Percentiles rank a stretch among this genome's conserved stretches.
Evolutionary conservation across 306 rosid species (phyloP).

Genomic region (Lupinus albus): DNA sequence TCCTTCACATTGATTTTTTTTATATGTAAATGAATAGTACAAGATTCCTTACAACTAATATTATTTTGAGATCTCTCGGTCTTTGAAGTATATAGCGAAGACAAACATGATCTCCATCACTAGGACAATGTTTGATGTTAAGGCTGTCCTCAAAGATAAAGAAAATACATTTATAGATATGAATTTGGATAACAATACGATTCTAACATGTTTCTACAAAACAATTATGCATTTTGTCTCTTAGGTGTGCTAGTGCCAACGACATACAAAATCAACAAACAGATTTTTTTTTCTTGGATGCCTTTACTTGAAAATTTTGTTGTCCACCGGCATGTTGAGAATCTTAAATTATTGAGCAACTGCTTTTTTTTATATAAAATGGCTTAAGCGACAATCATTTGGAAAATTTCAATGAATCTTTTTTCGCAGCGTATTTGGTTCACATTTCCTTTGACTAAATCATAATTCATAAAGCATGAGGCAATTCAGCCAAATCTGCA

Average conservation of each 20-base stretch:
- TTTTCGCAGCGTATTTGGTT: constrained; percentile 25
- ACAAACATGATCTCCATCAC: constrained; percentile 42
- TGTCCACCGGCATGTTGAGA: constrained; percentile 44
- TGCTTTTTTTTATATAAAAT: neutral
- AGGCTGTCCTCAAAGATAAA: constrained; percentile 16
- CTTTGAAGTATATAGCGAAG: constrained; percentile 29
- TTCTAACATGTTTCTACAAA: constrained; percentile 40
- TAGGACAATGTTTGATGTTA: constrained; percentile 39
- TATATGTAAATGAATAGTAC: constrained; percentile 42
- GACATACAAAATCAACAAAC: constrained; percentile 17
- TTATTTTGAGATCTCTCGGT: constrained; percentile 19
- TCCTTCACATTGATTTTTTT: constrained; percentile 22
- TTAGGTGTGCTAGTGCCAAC: constrained; percentile 28
- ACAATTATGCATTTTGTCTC: constrained; percentile 43
- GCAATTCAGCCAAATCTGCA: constrained; percentile 7
- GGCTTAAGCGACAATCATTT: constrained; percentile 20
- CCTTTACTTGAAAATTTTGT: constrained; percentile 16
- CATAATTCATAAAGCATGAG: constrained; percentile 10
- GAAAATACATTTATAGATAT: constrained; percentile 34
- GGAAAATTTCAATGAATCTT: constrained; percentile 33
- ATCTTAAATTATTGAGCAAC: constrained; percentile 31
- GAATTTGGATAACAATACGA: constrained; percentile 46
- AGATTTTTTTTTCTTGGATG: constrained; percentile 10
- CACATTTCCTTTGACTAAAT: constrained; percentile 26
- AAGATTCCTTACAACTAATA: constrained; percentile 13